Percentiles rank a stretch among this genome's conserved stretches.
Evolutionary conservation across 495 filamentous ascomycete genomes (phyloP).

Genomic region (Pyrenopolyporus hunteri): DNA sequence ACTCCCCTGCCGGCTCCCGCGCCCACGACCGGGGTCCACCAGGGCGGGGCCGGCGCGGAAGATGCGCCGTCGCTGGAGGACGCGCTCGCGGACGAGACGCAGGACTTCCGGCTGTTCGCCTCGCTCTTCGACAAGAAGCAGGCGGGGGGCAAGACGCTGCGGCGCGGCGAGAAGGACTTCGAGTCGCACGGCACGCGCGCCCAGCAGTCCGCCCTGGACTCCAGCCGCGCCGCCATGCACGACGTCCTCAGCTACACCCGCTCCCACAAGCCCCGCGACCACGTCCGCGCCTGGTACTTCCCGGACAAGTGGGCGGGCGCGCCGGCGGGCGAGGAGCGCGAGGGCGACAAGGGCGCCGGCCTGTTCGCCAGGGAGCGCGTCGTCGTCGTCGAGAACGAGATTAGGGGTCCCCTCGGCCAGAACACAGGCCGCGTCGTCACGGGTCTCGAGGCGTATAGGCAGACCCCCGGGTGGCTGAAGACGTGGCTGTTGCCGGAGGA

Average conservation of each 20-base stretch:
- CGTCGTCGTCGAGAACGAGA: slow-evolving; percentile 56
- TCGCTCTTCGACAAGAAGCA: slow-evolving; percentile 55
- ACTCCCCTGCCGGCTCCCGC: slow-evolving; percentile 29
- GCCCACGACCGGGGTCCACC: slow-evolving; percentile 4
- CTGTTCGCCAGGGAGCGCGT: slow-evolving; percentile 53
- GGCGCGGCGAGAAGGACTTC: slow-evolving; percentile 89
- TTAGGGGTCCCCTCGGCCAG: slow-evolving; percentile 47
- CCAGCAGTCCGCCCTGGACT: slow-evolving; percentile 75
- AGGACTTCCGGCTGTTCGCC: slow-evolving; percentile 83
- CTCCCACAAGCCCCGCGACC: slow-evolving; percentile 62
- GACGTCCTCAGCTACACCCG: slow-evolving; percentile 78
- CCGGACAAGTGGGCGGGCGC: slow-evolving; percentile 51
- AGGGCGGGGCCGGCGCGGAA: no score
- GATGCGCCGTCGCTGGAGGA: slow-evolving; percentile 46
- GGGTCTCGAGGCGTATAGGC: slow-evolving; percentile 44
- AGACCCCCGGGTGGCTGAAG: slow-evolving; percentile 56
- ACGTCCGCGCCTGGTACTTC: slow-evolving; percentile 64
- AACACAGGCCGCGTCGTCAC: slow-evolving; percentile 53
- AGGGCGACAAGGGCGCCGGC: slow-evolving; percentile 44
- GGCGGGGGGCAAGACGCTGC: slow-evolving; percentile 52
- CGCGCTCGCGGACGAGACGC: slow-evolving; percentile 76
- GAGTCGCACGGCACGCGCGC: slow-evolving; percentile 85
- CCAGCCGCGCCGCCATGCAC: slow-evolving; percentile 88
- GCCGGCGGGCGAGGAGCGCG: slow-evolving; percentile 25
- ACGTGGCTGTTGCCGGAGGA: slow-evolving; percentile 93